These are phyloP conservation scores for Waltergamsia citrina DNA, from an alignment of 2,329 filamentous ascomycete genomes.

Conservation along the genomic window DNA sequence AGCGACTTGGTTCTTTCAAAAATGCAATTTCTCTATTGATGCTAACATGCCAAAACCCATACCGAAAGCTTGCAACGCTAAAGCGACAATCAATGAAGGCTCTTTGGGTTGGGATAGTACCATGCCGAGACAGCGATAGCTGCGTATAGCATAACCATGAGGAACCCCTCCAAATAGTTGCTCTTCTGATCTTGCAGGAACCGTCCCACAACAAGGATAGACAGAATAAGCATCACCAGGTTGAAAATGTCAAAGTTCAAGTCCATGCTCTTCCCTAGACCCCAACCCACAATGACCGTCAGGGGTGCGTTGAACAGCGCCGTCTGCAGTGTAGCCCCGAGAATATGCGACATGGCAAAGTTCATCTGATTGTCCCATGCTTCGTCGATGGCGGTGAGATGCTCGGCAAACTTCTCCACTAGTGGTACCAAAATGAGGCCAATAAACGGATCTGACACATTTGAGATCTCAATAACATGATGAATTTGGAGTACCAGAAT, in stretches of 20 bases:
- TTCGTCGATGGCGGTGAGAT: slow-evolving; percentile 76
- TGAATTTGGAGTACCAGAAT: slow-evolving; percentile 66
- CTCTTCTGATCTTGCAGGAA: slow-evolving; percentile 83
- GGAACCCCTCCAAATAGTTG: slow-evolving; percentile 79
- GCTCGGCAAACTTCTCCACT: slow-evolving; percentile 80
- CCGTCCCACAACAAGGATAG: slow-evolving; percentile 78
- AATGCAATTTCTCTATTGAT: too few species aligned
- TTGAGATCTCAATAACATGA: slow-evolving; percentile 34
- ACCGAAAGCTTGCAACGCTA: too few species aligned
- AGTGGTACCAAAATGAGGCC: slow-evolving; percentile 71
- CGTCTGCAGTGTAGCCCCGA: slow-evolving; percentile 82
- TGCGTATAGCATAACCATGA: slow-evolving; percentile 63
- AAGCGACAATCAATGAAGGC: too few species aligned
- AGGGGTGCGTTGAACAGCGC: slow-evolving; percentile 81
- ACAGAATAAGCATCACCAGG: slow-evolving; percentile 68
- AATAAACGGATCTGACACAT: slow-evolving; percentile 44
- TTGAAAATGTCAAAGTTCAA: slow-evolving; percentile 85
- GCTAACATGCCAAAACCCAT: too few species aligned
- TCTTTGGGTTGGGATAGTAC: slow-evolving; percentile 44
- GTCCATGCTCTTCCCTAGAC: slow-evolving; percentile 59
- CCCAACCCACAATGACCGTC: slow-evolving; percentile 78
- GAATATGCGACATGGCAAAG: slow-evolving; percentile 74
- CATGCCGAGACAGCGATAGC: slow-evolving; percentile 50
- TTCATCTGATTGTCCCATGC: slow-evolving; percentile 80
- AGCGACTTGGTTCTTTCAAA: too few species aligned